Base-by-base conservation (phyloP, 192 early-diverging fungal genomes). In the Coemansia sp. region DNA sequence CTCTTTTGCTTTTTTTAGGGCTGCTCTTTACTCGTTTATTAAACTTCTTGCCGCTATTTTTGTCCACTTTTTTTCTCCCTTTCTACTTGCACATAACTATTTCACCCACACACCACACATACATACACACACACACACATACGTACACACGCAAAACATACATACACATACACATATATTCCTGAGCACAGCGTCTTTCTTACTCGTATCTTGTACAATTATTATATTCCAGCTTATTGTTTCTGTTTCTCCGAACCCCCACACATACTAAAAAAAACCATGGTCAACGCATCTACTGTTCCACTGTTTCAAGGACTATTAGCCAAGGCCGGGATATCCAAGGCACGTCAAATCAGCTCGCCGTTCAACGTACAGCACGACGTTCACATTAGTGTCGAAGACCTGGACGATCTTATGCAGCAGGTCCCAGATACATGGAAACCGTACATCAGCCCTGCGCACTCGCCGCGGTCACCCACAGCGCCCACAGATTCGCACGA, bases 281-380 rank as follows among this genome's bases (percentile, higher is more conserved):
- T 80, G 77, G 69, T 80, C 51, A 48, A 74, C 63, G 54, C 72
- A 58, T 45, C 72, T 2, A 61, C 66, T 54, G 63, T 71, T 22
- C 77, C 68, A 25, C 69, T 80, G 11, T 61, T 80, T 36, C 72
- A 75, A 12, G 77, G 77, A 59, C 66, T 80, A 30, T 42, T 81
- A 81, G 78, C 69, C 64, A 75, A 69, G 67, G 73, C 78, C 22
- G 73, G 73, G 10, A 72, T 81, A 17, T 29, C 69, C 38, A 81
- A 75, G 54, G 73, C 58, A 20, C 64, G 66, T 6, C 61, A 82
- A 55, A 82, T 82, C 49, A 77, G 80, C 69, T 71, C 80, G 65
- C 80, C 80, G 28, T 82, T 76, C 69, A 82, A 82, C 61, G 75
- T 82, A 7, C 70, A 82, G 58, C 80, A 82, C 63, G 80, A 82